phyloP scores from a whole-genome alignment of 192 early-diverging fungal species.

The Backusella westeae region DNA sequence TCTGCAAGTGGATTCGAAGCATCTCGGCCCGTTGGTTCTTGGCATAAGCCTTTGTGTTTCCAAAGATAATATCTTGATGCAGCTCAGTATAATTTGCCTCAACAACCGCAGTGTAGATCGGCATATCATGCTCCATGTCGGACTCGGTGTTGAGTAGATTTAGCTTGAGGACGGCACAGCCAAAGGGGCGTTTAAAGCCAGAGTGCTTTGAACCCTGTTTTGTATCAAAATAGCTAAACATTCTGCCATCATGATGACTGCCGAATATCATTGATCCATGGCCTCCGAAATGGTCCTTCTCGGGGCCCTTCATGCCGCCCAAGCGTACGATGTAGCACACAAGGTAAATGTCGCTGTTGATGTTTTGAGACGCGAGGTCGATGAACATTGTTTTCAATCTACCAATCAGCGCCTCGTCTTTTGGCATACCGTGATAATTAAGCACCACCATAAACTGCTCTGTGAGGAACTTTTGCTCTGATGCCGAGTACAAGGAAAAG shows the following conservation, averaged over 20 bases:
- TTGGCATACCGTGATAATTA: constrained; percentile 54
- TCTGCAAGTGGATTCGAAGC: constrained; percentile 44
- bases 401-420: constrained; percentile 39
- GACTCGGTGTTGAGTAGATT: neutral
- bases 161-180: constrained; percentile 57
- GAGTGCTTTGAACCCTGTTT: neutral
- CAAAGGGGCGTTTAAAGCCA: constrained; percentile 57
- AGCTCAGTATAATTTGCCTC: constrained; percentile 50
- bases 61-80: constrained; percentile 56
- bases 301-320: constrained; percentile 58
- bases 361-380: constrained; percentile 52
- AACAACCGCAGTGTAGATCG: constrained; percentile 45
- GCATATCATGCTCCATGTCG: constrained; percentile 47
- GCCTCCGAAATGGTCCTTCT: constrained; percentile 31
- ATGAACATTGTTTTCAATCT: constrained; percentile 59
- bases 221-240: constrained; percentile 7
- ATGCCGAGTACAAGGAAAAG: constrained; percentile 56
- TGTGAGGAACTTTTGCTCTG: constrained; percentile 46
- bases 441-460: constrained; percentile 60
- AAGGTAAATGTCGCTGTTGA: constrained; percentile 51
- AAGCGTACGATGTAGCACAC: constrained; percentile 60
- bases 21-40: constrained; percentile 40
- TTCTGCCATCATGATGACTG: neutral
- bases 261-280: constrained; percentile 27
- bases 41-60: constrained; percentile 44